These are phyloP conservation scores for Auxenochlorella pyrenoidosa DNA, from an alignment of 139 green algal species.

Conservation along the genomic window DNA sequence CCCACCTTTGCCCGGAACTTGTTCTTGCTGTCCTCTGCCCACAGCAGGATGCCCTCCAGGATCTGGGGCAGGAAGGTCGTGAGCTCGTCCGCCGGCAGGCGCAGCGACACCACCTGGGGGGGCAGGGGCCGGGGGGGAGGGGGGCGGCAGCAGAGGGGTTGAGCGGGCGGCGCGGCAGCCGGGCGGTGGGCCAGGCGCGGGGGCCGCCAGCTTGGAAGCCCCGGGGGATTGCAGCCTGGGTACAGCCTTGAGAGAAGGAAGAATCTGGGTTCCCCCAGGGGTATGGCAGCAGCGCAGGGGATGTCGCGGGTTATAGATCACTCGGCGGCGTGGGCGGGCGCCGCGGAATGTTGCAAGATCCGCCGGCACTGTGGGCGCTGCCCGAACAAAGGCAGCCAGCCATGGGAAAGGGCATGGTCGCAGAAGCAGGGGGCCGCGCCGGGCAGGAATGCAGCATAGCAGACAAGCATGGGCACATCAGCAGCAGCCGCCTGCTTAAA, in stretches of 20 bases:
- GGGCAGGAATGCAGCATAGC: neutral
- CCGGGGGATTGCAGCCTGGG: too few species aligned
- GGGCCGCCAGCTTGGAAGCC: neutral
- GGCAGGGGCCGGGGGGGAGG: neutral
- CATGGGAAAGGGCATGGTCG: neutral
- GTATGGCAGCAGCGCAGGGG: neutral
- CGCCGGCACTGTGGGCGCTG: conserved; percentile 14
- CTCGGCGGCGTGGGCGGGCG: neutral
- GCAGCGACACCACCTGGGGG: conserved; percentile 80
- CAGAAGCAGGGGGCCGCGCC: neutral
- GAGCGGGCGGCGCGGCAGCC: neutral
- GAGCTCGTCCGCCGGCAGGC: conserved; percentile 81
- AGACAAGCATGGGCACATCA: neutral
- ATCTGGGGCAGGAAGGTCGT: conserved; percentile 73
- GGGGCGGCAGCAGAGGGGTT: neutral
- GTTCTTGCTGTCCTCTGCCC: conserved; percentile 95
- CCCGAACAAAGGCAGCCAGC: neutral
- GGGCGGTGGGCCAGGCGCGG: too few species aligned
- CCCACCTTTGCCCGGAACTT: conserved; percentile 62
- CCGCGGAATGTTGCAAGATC: conserved; percentile 28
- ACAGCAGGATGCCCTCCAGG: conserved; percentile 91
- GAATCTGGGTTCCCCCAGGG: too few species aligned
- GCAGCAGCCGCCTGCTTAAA: neutral
- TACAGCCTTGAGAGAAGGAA: neutral
- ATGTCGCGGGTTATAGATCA: conserved; percentile 39